Conservation (phyloP, 2,329 filamentous ascomycete genomes). For the Magnaporthiopsis rhizophila region DNA sequence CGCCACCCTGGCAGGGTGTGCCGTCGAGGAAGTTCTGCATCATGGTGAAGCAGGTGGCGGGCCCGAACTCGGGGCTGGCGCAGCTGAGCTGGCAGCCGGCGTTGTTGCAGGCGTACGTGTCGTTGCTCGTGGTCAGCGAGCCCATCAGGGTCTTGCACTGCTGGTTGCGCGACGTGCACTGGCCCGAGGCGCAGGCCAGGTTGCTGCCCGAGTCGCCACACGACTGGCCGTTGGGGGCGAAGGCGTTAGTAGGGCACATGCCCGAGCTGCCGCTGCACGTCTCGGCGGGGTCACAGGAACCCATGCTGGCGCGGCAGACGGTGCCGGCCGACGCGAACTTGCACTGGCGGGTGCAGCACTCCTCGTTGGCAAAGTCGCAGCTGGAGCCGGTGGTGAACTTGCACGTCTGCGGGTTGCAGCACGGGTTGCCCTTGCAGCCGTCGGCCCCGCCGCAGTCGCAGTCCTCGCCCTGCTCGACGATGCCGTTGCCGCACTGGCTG, state of each 20-base stretch:
- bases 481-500: constrained; percentile 90
- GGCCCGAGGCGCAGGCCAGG: constrained; percentile 78
- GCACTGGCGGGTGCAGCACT: constrained; percentile 65
- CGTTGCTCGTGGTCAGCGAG: constrained; percentile 61
- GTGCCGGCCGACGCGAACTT: constrained; percentile 58
- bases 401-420: constrained; percentile 83
- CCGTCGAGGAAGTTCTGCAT: constrained; percentile 93
- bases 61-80: constrained; percentile 57
- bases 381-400: constrained; percentile 68
- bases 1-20: constrained; percentile 73
- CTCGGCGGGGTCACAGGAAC: constrained; percentile 79
- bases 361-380: constrained; percentile 75
- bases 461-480: constrained; percentile 88
- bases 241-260: constrained; percentile 66
- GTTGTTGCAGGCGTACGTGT: constrained; percentile 70
- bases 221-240: constrained; percentile 57
- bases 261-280: constrained; percentile 66
- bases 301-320: constrained; percentile 73
- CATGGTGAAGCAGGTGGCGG: constrained; percentile 62
- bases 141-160: constrained; percentile 86
- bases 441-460: constrained; percentile 83
- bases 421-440: constrained; percentile 66
- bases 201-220: constrained; percentile 59
- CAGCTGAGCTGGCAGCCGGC: constrained; percentile 72
- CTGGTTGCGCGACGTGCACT: constrained; percentile 85